Base-by-base conservation (phyloP, 2,329 filamentous ascomycete genomes). In the Hypoxylon sp. region DNA sequence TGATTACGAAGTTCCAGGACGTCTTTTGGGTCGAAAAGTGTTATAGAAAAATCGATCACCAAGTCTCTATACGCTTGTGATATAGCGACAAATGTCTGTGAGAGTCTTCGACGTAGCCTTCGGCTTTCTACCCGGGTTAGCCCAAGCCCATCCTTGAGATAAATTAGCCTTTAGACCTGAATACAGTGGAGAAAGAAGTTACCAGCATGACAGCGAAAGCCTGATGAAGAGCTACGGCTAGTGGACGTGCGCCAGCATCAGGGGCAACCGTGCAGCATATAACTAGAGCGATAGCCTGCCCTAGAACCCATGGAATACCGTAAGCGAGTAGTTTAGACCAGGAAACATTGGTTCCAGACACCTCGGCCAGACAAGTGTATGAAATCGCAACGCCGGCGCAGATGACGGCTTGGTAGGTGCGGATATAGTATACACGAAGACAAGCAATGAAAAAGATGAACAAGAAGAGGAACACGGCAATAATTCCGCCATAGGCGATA, bases 61-160 rank as follows among this genome's bases (percentile, higher is more conserved):
- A 89, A 81, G 70, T 89, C 87, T 74, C 87, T 81, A 65, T 86
- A 83, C 1, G 83, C 84, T 67, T 86, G 80, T 13, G 87, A 88
- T 59, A 89, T 79, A 62, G 86, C 82, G 64, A 89, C 85, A 63
- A 88, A 88, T 0, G 83, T 81, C 65, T 81, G 82, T 3, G 83
- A 81, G 17, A 89, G 76, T 38, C 81, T 79, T 46, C 83, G 80
- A 32, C 84, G 81, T 67, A 79, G 74, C 38, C 68, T 73, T 10
- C 77, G 65, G 13, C 74, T 76, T 62, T 82, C 76, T 48, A 74
- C 51, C 28, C 78, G 76, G 2, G 82, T 79, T 17, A 84, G 72
- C 7, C 75, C 72, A 17, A 84, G 77, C 10, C 79, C 80, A 57
- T 80, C 76, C 74, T 75, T 51, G 0, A 11, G 49, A 34, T 41